These are phyloP conservation scores for Pontederia crassipes DNA, from an alignment of 176 grass and related monocot species.

Conservation along the genomic window DNA sequence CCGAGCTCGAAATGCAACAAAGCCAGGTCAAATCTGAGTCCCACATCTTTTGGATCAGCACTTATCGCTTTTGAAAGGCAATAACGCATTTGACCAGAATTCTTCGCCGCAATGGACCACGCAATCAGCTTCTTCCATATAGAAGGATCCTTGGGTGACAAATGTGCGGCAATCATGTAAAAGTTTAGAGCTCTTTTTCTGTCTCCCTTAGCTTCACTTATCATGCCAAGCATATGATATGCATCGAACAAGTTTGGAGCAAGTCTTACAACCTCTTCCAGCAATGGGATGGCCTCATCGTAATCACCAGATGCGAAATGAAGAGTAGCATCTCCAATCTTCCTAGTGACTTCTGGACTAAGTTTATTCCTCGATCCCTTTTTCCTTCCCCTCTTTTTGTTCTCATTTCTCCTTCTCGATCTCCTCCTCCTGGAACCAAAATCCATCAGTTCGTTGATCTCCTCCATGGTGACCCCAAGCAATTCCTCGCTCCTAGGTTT, in stretches of 20 bases:
- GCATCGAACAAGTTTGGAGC: slow-evolving; percentile 72
- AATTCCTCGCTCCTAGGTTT: slow-evolving; percentile 36
- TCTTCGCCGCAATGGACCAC: slow-evolving; percentile 49
- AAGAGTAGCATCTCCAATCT: slow-evolving; percentile 70
- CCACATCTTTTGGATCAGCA: slow-evolving; percentile 76
- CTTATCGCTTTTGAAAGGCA: slow-evolving; percentile 74
- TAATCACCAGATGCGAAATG: slow-evolving; percentile 56
- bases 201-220: slow-evolving; percentile 64
- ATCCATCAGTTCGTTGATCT: slow-evolving; percentile 74
- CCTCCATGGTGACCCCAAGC: slow-evolving; percentile 58
- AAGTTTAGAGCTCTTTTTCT: slow-evolving; percentile 67
- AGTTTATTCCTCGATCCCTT: slow-evolving; percentile 61
- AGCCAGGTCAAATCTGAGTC: slow-evolving; percentile 61
- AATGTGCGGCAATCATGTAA: slow-evolving; percentile 72
- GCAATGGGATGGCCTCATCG: slow-evolving; percentile 64
- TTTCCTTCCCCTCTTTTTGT: slow-evolving; percentile 50
- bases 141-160: slow-evolving; percentile 74
- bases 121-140: slow-evolving; percentile 71
- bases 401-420: slow-evolving; percentile 18
- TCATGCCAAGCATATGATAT: slow-evolving; percentile 74
- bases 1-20: slow-evolving; percentile 40
- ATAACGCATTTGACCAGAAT: slow-evolving; percentile 54
- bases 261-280: slow-evolving; percentile 67
- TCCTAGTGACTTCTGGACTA: slow-evolving; percentile 53
- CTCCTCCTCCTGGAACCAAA: slow-evolving; percentile 59